These are phyloP conservation scores for Rauvolfia tetraphylla DNA, from an alignment of 257 asterid species.

Conservation along the genomic window DNA sequence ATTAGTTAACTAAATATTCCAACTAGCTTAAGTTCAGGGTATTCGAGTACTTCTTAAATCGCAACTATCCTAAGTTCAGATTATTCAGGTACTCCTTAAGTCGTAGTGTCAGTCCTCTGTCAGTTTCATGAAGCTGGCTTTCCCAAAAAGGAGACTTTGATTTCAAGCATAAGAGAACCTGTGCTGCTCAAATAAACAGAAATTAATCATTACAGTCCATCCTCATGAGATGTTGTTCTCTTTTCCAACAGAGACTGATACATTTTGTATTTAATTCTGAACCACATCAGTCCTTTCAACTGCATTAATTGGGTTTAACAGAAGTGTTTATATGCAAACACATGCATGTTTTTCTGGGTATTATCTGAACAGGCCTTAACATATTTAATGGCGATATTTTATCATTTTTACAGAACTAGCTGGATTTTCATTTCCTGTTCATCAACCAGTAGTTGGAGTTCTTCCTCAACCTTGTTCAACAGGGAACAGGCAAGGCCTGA, in stretches of 20 bases:
- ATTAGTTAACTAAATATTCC: background rate
- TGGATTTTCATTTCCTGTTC: slow-evolving; percentile 45
- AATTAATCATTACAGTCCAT: background rate
- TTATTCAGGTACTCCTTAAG: background rate
- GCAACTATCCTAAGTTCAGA: background rate
- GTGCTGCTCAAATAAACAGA: background rate
- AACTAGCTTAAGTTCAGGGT: background rate
- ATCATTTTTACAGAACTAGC: slow-evolving; percentile 49
- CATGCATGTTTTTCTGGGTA: background rate
- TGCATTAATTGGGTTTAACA: background rate
- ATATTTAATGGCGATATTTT: slow-evolving; percentile 8
- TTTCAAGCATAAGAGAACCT: background rate
- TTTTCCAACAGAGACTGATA: background rate
- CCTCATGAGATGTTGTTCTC: background rate
- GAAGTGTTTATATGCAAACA: background rate
- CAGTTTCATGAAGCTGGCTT: background rate
- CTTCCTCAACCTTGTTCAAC: slow-evolving; percentile 80
- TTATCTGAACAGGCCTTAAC: background rate
- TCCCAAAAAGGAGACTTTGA: background rate
- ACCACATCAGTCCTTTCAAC: background rate
- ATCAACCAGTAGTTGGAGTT: slow-evolving; percentile 72
- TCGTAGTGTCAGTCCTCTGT: background rate
- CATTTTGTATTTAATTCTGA: background rate
- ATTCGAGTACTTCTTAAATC: background rate
- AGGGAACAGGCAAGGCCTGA: slow-evolving; percentile 75